Base-by-base conservation (phyloP, 139 green algal genomes). In the Diplosphaera chodatii region DNA sequence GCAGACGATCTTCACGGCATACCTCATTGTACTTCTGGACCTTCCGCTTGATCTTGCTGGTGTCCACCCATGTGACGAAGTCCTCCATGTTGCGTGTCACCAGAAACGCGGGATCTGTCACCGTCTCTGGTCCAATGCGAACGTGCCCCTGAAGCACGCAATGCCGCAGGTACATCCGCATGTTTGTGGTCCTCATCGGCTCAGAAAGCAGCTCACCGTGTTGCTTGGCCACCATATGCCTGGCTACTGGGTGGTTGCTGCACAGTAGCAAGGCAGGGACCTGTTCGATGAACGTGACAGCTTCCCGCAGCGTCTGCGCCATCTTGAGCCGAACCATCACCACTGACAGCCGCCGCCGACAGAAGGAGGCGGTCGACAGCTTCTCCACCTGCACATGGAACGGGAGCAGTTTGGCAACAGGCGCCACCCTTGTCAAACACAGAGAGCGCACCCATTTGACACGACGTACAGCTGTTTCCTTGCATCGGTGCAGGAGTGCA, bases 51-150 rank as follows among this genome's bases (percentile, higher is more conserved):
- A 99, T 96, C 85, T 96, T 97, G 74, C 68, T 88, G 6, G 92
- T 96, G 81, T 98, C 94, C 55, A 96, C 89, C 95, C 96, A 99
- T 0, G 94, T 98, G 40, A 99, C 91, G 79, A 97, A 98, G 84
- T 99, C 95, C 82, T 99, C 96, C 87, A 97, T 91, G 72, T 69
- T 83, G 15, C 90, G 80, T 0, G 91, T 98, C 18, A 99, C 91
- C 63, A 93, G 83, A 73, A 90, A 96, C 1, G 92, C 92, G 22
- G 94, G 94, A 70, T 98, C 91, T 0, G 87, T 93, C 23, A 97
- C 86, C 0, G 90, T 96, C 67, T 96, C 84, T 8, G 94, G 89
- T 6, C 96, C 96, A n/a, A 99, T 90, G 3, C 94, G 86, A 23
- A 98, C 89, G 74, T 98, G 94, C 4, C 94, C 94, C 82, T 94